Evolutionary conservation across 2,329 filamentous ascomycete genomes (phyloP).

Genomic region (Fusarium metavorans): DNA sequence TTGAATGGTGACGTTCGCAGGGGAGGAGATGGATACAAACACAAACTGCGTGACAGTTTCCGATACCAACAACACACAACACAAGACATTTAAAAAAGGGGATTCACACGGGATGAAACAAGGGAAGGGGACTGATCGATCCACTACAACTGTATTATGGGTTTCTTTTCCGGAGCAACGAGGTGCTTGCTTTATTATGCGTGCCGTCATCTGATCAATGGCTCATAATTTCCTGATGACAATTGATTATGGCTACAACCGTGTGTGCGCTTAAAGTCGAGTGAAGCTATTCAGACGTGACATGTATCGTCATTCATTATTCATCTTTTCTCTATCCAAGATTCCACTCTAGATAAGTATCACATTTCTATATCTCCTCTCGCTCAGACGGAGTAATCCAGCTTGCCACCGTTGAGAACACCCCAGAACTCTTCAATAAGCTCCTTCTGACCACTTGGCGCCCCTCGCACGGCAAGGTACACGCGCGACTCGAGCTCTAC

Average conservation of each 20-base stretch:
- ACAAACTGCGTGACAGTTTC: constrained; percentile 9
- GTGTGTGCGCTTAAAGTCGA: not conserved
- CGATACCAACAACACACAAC: constrained; percentile 34
- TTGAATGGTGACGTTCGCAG: not conserved
- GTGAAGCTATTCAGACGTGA: constrained; percentile 4
- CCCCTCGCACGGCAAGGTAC: constrained; percentile 73
- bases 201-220: constrained; percentile 27
- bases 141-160: constrained; percentile 42
- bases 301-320: not conserved
- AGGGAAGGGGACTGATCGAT: constrained; percentile 13
- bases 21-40: constrained; percentile 7
- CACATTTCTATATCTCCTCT: not conserved
- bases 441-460: constrained; percentile 69
- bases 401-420: constrained; percentile 65
- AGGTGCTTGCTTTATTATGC: constrained; percentile 32
- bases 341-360: not conserved
- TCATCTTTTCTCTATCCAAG: constrained; percentile 14
- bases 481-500: constrained; percentile 68
- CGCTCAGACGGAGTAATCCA: constrained; percentile 59
- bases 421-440: constrained; percentile 74
- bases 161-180: constrained; percentile 33
- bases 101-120: not conserved
- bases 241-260: constrained; percentile 20
- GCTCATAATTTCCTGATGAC: constrained; percentile 26
- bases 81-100: constrained; percentile 24